Conservation (phyloP, 73 alveolate species). For the Halteria grandinella region DNA sequence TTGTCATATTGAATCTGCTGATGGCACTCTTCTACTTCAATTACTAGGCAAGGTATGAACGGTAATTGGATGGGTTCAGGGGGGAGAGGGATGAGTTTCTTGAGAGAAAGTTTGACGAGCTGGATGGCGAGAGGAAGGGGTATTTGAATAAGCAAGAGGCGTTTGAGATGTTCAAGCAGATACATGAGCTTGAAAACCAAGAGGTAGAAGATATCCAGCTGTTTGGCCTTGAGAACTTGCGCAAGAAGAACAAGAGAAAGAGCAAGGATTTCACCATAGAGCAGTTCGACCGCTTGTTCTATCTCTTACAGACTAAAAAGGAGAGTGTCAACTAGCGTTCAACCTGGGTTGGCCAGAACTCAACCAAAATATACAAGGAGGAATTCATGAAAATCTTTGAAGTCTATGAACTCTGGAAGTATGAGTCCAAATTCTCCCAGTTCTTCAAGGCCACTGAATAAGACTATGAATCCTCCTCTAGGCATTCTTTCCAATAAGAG, state of each 20-base stretch:
- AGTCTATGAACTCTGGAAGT: constrained; percentile 47
- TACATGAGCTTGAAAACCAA: constrained; percentile 18
- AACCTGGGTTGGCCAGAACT: too few relatives aligned
- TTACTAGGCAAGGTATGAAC: constrained; percentile 54
- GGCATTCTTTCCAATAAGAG: not conserved
- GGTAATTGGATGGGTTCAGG: constrained; percentile 9
- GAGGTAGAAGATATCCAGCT: constrained; percentile 9
- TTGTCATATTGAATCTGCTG: constrained; percentile 50
- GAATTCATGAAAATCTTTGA: constrained; percentile 62
- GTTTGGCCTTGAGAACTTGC: not conserved
- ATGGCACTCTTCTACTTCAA: constrained; percentile 61
- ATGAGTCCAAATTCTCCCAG: constrained; percentile 6
- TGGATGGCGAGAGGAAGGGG: constrained; percentile 55
- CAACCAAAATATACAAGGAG: constrained; percentile 27
- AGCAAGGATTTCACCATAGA: not conserved
- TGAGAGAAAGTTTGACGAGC: constrained; percentile 14
- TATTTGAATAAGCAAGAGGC: constrained; percentile 38
- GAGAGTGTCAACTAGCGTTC: too few relatives aligned
- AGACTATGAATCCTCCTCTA: too few relatives aligned
- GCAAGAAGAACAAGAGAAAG: too few relatives aligned
- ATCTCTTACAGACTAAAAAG: constrained; percentile 5
- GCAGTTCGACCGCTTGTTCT: constrained; percentile 33
- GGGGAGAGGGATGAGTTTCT: constrained; percentile 37
- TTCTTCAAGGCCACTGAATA: too few relatives aligned
- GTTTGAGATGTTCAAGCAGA: constrained; percentile 32